Evolutionary conservation across 352 stramenopile species (phyloP).

Genomic region (Peronospora tabacina): DNA sequence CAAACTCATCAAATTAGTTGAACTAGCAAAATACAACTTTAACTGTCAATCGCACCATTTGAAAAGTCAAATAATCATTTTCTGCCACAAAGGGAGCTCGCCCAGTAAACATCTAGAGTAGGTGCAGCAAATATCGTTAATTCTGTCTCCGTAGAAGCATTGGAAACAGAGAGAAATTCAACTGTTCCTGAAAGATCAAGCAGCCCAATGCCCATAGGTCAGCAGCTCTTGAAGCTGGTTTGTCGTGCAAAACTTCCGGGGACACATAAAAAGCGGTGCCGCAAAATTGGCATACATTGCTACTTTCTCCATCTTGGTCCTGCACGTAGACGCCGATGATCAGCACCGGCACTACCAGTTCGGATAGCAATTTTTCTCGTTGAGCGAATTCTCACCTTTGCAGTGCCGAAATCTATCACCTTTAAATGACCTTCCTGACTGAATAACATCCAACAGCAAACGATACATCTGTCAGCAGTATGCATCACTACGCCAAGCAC

Average conservation of each 20-base stretch:
- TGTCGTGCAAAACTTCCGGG: constrained; percentile 86
- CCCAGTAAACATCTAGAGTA: constrained; percentile 66
- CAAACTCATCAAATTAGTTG: constrained; percentile 4
- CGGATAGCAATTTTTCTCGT: not conserved
- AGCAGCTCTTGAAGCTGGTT: constrained; percentile 59
- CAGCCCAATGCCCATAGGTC: constrained; percentile 90
- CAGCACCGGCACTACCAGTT: not conserved
- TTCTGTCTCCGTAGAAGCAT: not conserved
- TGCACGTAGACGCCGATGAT: constrained; percentile 16
- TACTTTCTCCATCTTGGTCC: constrained; percentile 65
- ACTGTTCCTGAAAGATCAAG: constrained; percentile 71
- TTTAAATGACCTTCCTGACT: constrained; percentile 81
- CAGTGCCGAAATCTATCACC: constrained; percentile 86
- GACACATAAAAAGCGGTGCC: constrained; percentile 89
- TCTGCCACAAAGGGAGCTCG: constrained; percentile 81
- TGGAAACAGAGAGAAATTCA: not conserved
- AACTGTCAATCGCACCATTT: constrained; percentile 43
- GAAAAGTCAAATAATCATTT: constrained; percentile 89
- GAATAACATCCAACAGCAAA: constrained; percentile 1
- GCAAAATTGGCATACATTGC: constrained; percentile 64
- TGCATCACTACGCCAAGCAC: not conserved
- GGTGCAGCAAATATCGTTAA: not conserved
- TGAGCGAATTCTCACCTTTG: constrained; percentile 38
- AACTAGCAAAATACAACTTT: not conserved
- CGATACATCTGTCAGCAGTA: not conserved